Evolutionary conservation across 139 green algal genomes (phyloP), one percentile per base, ranked within the genome.

Genomic region (Auxenochlorella pyrenoidosa): DNA sequence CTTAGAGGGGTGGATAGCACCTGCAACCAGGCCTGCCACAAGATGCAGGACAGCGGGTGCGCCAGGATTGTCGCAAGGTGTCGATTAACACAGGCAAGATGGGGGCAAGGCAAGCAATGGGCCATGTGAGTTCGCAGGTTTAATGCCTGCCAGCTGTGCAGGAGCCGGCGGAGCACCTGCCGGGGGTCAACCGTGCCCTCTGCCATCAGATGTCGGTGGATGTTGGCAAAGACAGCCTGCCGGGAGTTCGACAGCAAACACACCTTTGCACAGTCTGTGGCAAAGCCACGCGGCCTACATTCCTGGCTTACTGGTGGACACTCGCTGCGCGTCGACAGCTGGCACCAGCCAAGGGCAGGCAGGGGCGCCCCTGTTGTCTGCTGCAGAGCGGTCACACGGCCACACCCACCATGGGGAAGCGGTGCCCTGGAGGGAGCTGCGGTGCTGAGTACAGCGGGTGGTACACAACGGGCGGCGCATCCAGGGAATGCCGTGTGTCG

Each of bases 401-500:
- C 40, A 44, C 30, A 3, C 79, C 2, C 59, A 77, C 63, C 95
- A 98, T 98, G 0, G 95, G 95, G 79, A 98, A 98, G 3, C 92
- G 87, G 88, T 98, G 96, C 1, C 92, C 93, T 19, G 87, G 51
- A 2, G 90, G 70, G 40, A 98, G 87, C 72, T 90, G 73, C 3
- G 95, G 95, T 1, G 92, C 94, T 44, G 87, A 94, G 87, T 97
- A 98, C 2, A 91, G 88, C 21, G 83, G 88, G 77, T 91, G 88
- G 26, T 89, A 73, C 40, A 91, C 83, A 13, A 89, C 54, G 18
- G 88, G 83, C 59, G 76, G 82, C 32, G 36, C 59, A 13, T 44
- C 82, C 16, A 86, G 16, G 0, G 63, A 19, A 12, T 80, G 44
- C 1, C 16, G 30, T 12, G 63, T 77, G 80, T 51, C 40, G 38